Base-by-base conservation (phyloP, 2,329 filamentous ascomycete genomes). In the Stromatinia cepivora region DNA sequence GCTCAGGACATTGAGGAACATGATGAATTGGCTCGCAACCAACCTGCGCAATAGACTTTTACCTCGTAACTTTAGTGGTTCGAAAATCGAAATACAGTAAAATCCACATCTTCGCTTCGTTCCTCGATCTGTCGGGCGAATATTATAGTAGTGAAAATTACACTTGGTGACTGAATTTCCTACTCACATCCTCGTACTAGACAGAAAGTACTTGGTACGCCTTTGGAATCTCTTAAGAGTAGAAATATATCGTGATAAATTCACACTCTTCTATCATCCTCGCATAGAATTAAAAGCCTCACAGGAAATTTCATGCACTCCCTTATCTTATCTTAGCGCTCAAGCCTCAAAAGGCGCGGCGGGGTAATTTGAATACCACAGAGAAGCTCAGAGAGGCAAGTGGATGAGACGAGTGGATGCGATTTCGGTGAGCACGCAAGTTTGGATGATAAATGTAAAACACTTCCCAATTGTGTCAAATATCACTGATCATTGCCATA, bases 1-100 rank as follows among this genome's bases (percentile, higher is more conserved):
- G 95, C 95, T 56, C 90, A 82, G 46, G 92, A 97, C 79, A 97
- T 98, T 78, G 93, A 97, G 39, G 92, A 94, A 85, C 94, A 97
- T 79, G 94, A 98, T 81, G 81, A 83, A 71, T 79, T 90, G 70
- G 91, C 93, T 25, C 82, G 56, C 20, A 74, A 77, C 36, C 66
- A 78, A 65, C 48, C 73, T 46, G 58, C 70, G 25, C 71, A 69
- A 48, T 75, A 74, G 53, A 58, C 25, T 39, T 46, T 46, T 15
- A 45, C 9, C 25, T 25, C 20, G 28, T 52, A 64, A 48, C 52
- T 15, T 52, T 39, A 63, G 25, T 39, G 34, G n/a, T 36, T 10
- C 36, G 5, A 52, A n/a, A 52, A 28, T 39, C 7, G n/a, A 17
- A 52, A 64, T 36, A 63, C 36, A 50, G 45, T 50, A 63, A 50